phyloP scores from a whole-genome alignment of 306 rosid genomes.

The Medicago truncatula region DNA sequence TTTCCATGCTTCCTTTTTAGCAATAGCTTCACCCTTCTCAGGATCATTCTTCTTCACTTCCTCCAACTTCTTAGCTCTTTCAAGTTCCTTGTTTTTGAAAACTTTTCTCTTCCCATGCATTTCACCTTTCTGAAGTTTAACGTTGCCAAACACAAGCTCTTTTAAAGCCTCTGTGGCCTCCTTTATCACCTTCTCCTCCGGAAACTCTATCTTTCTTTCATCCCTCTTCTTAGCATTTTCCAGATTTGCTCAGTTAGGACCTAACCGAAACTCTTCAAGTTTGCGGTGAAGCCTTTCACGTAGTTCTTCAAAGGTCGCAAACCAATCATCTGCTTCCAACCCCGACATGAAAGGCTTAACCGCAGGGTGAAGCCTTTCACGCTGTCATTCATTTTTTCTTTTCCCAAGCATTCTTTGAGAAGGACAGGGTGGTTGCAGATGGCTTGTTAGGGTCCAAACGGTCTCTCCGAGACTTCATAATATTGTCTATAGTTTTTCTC shows the following conservation, averaged over 20 bases:
- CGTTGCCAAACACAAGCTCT: conserved; percentile 69
- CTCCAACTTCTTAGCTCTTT: background rate
- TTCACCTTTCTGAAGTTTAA: conserved; percentile 70
- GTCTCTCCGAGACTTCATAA: conserved; percentile 70
- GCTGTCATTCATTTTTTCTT: conserved; percentile 48
- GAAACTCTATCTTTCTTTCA: background rate
- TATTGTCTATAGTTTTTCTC: conserved; percentile 59
- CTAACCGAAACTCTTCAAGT: conserved; percentile 60
- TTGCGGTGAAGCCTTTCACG: conserved; percentile 38
- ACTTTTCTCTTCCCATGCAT: conserved; percentile 54
- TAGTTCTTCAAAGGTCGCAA: conserved; percentile 76
- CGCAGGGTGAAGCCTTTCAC: too few relatives aligned
- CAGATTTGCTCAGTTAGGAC: background rate
- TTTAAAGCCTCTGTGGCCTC: conserved; percentile 74
- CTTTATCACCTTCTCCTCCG: conserved; percentile 48
- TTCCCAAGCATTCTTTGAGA: conserved; percentile 59
- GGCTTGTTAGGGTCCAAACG: conserved; percentile 77
- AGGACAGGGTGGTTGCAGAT: conserved; percentile 63
- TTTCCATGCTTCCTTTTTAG: background rate
- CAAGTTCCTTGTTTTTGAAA: conserved; percentile 74
- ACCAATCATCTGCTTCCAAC: conserved; percentile 52
- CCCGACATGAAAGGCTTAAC: conserved; percentile 49
- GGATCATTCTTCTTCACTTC: background rate
- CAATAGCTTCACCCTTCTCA: conserved; percentile 11
- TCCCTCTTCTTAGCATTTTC: conserved; percentile 52